Evolutionary conservation across 495 filamentous ascomycete genomes (phyloP).

Genomic region (Bathelium albidoporum): DNA sequence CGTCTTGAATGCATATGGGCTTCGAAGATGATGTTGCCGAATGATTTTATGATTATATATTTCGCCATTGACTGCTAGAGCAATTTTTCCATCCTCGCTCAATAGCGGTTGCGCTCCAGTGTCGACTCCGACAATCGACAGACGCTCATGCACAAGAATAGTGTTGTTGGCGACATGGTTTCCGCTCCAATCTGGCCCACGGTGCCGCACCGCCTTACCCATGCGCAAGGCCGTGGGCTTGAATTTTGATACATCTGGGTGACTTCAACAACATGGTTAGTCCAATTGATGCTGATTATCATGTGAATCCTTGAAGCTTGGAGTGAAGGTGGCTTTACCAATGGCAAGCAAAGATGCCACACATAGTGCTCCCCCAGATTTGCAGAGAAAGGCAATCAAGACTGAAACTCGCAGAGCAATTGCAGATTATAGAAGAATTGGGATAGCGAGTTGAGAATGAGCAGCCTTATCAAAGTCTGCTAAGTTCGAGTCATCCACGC

Average conservation of each 20-base stretch:
- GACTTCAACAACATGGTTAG: constrained; percentile 40
- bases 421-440: too few relatives aligned
- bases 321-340: constrained; percentile 43
- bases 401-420: too few relatives aligned
- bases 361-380: constrained; percentile 24
- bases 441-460: too few relatives aligned
- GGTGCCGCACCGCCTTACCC: constrained; percentile 92
- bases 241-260: constrained; percentile 92
- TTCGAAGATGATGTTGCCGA: constrained; percentile 63
- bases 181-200: constrained; percentile 98
- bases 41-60: constrained; percentile 98
- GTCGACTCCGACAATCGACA: constrained; percentile 96
- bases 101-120: constrained; percentile 90
- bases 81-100: constrained; percentile 77
- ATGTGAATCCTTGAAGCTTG: background rate
- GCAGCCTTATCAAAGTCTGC: too few relatives aligned
- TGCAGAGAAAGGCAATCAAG: too few relatives aligned
- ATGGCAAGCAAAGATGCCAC: constrained; percentile 92
- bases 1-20: constrained; percentile 87
- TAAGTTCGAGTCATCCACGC: background rate
- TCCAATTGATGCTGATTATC: constrained; percentile 11
- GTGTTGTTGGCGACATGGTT: constrained; percentile 82
- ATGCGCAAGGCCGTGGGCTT: constrained; percentile 93
- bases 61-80: constrained; percentile 96
- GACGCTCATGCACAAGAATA: constrained; percentile 91